A percentile compares a stretch with the other conserved stretches of the same genome.
Evolutionary conservation across 148 eudicot species (phyloP).

Genomic region (Euryodendron excelsum): DNA sequence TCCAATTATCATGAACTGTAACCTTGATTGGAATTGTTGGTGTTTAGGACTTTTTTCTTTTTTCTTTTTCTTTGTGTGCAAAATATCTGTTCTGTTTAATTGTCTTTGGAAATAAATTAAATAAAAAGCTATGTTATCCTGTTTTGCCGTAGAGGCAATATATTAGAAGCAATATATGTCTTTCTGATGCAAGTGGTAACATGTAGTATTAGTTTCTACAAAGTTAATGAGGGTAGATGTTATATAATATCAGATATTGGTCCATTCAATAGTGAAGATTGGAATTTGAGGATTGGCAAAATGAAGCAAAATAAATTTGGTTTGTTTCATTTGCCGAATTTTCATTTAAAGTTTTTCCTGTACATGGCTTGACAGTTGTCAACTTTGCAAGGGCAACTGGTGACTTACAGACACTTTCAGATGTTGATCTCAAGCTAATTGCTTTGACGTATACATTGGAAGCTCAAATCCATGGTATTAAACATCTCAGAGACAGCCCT

Average conservation of each 20-base stretch:
- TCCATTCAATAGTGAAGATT: not conserved
- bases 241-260: not conserved
- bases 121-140: not conserved
- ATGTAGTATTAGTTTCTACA: not conserved
- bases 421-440: slow-evolving; percentile 94
- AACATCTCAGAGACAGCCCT: slow-evolving; percentile 76
- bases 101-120: not conserved
- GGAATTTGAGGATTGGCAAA: not conserved
- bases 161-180: too few relatives aligned
- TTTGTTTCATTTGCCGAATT: not conserved
- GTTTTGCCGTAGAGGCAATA: not conserved
- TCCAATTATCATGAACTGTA: not conserved
- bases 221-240: not conserved
- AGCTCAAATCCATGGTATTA: slow-evolving; percentile 78
- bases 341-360: not conserved
- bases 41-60: not conserved
- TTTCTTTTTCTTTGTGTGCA: not conserved
- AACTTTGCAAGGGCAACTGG: slow-evolving; percentile 93
- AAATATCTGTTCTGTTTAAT: not conserved
- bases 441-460: slow-evolving; percentile 91
- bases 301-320: not conserved
- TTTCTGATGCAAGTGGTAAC: not conserved
- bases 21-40: not conserved
- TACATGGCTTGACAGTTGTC: slow-evolving; percentile 47
- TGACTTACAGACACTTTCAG: slow-evolving; percentile 94